Base-by-base conservation (phyloP, 1,139 yeast species). In the Taiozyma sp. region DNA sequence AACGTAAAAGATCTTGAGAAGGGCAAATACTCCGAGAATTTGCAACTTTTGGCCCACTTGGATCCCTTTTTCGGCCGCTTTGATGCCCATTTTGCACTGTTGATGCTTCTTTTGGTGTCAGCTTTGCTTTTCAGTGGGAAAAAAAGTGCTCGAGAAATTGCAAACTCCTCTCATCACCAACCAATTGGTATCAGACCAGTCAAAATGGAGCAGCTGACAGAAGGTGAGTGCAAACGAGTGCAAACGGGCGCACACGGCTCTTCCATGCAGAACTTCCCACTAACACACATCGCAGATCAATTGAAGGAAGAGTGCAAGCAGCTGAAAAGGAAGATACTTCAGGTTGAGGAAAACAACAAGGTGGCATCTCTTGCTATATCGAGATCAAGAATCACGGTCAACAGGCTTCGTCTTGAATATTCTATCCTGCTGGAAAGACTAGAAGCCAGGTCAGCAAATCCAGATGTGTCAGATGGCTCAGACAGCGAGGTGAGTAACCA, bases 391-490 rank as follows among this genome's bases (percentile, higher is more conserved):
- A 78, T 83, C 24, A 81, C 92, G 8, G 83, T 92, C 36, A 83
- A 92, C 58, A 74, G 98, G 57, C 73, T 89, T 49, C 80, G 96
- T 53, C 75, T 91, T 43, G 98, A 93, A 65, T 86, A 95, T 62
- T 81, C 92, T 1, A 74, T 92, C 30, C 71, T 93, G 47, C 70
- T 92, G 48, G 97, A 93, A 64, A 76, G 90, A 57, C 76, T 93
- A 44, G 97, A 92, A 64, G 76, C 76, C 9, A 74, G 84, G 52
- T 77, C 79, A 0, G 55, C 65, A 8, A 61, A 64, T 12, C 55
- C 56, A 1, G 58, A 55, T n/a, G 48, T 43, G 6, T 46, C 54
- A n/a, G 57, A 57, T 19, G 55, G 55, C 2, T 47, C 54, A 12
- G 59, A 55, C 64, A 40, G 41, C 24, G 41, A 38, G 41, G 41